Conservation (phyloP, 2,329 filamentous ascomycete genomes). For the Pseudogymnoascus sp. region DNA sequence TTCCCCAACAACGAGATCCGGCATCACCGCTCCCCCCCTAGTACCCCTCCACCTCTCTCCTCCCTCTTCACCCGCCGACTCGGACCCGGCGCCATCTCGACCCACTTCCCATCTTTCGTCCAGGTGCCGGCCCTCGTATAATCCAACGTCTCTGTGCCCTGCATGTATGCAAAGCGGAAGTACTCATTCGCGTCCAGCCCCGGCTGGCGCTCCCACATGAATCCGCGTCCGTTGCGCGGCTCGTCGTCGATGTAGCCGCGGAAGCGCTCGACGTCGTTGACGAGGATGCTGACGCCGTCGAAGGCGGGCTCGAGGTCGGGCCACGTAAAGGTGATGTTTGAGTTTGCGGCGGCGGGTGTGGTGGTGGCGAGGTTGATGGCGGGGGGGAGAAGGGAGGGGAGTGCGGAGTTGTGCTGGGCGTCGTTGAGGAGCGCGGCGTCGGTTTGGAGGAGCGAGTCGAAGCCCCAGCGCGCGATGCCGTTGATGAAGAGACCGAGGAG, state of each 20-base stretch:
- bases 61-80: conserved; percentile 6
- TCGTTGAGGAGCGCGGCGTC: conserved; percentile 62
- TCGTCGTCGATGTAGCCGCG: conserved; percentile 56
- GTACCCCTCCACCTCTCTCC: background rate
- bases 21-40: background rate
- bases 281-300: conserved; percentile 69
- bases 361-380: conserved; percentile 36
- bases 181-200: conserved; percentile 51
- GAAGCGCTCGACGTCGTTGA: conserved; percentile 79
- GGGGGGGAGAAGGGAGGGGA: conserved; percentile 46
- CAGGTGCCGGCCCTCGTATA: conserved; percentile 70
- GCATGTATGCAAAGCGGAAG: conserved; percentile 68
- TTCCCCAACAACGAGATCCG: background rate
- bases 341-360: conserved; percentile 33
- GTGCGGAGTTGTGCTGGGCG: conserved; percentile 50
- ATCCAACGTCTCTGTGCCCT: conserved; percentile 54
- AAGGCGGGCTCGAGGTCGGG: conserved; percentile 37
- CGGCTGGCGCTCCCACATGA: conserved; percentile 50
- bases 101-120: conserved; percentile 56
- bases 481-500: conserved; percentile 89
- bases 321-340: conserved; percentile 58
- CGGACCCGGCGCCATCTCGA: conserved; percentile 40
- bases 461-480: conserved; percentile 88
- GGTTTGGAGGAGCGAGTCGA: conserved; percentile 80
- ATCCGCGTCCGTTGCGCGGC: conserved; percentile 25